Evolutionary conservation across 257 asterid species (phyloP).

Genomic region (Nicotiana tabacum): DNA sequence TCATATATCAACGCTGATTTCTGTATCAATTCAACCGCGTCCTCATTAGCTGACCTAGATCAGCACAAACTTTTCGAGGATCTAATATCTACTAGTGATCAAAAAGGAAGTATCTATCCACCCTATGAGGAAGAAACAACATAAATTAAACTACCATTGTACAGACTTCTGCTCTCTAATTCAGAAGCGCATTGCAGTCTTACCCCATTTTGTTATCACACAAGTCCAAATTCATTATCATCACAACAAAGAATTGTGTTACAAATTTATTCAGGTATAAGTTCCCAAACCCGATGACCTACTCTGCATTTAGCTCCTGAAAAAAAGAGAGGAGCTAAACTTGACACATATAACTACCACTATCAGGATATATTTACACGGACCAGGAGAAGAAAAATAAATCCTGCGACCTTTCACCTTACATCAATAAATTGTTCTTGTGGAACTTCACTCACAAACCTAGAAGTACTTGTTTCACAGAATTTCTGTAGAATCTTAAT

Average conservation of each 20-base stretch:
- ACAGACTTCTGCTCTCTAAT: neutral
- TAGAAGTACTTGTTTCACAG: constrained; percentile 37
- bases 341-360: constrained; percentile 1
- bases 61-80: neutral
- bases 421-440: constrained; percentile 39
- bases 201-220: neutral
- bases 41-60: neutral
- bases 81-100: neutral
- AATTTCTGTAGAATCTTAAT: constrained; percentile 56
- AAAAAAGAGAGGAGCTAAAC: constrained; percentile 6
- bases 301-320: constrained; percentile 23
- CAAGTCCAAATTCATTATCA: neutral
- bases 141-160: neutral
- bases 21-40: neutral
- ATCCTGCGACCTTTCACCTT: constrained; percentile 19
- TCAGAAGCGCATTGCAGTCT: neutral
- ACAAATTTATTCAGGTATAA: neutral
- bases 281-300: neutral
- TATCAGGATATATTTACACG: constrained; percentile 8
- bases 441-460: constrained; percentile 28
- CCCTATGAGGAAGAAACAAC: neutral
- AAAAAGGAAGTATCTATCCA: neutral
- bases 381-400: neutral
- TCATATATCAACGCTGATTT: neutral
- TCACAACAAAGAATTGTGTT: neutral